A percentile compares a stretch with the other conserved stretches of the same genome.
Conservation (phyloP, 108 stramenopile genomes). For the Skeletonema tropicum region DNA sequence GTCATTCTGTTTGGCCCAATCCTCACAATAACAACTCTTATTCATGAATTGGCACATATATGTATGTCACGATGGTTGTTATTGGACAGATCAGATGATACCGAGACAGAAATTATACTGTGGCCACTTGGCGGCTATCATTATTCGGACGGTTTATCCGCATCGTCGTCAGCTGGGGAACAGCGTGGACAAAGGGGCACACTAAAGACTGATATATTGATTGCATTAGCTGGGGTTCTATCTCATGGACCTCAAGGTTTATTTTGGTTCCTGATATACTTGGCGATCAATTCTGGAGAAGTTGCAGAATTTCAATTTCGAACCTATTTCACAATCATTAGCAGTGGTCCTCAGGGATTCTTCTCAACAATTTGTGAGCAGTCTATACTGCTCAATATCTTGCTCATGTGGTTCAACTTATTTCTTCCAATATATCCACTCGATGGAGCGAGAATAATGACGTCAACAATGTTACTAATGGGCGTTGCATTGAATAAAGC, state of each 20-base stretch:
- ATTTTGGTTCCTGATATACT: conserved; percentile 19
- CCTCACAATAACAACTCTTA: conserved; percentile 4
- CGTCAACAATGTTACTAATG: conserved; percentile 14
- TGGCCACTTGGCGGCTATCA: conserved; percentile 20
- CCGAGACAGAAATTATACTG: conserved; percentile 1
- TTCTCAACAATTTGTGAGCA: conserved; percentile 20
- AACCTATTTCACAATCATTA: conserved; percentile 9
- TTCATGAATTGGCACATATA: conserved; percentile 8
- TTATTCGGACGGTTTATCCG: conserved; percentile 10
- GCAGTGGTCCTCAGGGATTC: conserved; percentile 11
- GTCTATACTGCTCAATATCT: conserved; percentile 15
- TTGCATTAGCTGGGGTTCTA: conserved; percentile 20
- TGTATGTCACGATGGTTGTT: conserved; percentile 8
- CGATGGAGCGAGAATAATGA: conserved; percentile 23
- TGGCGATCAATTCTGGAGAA: conserved; percentile 11
- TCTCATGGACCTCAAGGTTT: conserved; percentile 17
- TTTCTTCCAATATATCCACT: conserved; percentile 25
- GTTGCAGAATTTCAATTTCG: conserved; percentile 12
- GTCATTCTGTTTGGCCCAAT: conserved; percentile 4
- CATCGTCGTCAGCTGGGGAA: conserved; percentile 1
- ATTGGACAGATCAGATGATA: not conserved
- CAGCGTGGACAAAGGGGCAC: conserved; percentile 1
- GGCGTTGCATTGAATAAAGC: conserved; percentile 24
- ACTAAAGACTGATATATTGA: conserved; percentile 8
- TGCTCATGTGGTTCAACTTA: conserved; percentile 22